Conservation (phyloP, 129 eudicot genomes). For the Lactuca sativa region DNA sequence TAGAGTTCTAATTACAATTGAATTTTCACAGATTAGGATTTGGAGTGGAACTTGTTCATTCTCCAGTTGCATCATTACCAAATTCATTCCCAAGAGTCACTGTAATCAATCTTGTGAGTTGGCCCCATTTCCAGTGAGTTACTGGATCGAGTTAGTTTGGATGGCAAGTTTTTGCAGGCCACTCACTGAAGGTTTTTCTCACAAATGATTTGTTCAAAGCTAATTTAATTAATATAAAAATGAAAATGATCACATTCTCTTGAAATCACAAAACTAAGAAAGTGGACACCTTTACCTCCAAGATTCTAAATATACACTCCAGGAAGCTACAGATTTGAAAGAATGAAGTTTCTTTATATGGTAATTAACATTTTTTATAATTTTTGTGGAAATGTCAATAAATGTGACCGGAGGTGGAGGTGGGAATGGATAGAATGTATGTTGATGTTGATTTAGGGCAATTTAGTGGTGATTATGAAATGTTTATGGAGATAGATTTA, state of each 20-base stretch:
- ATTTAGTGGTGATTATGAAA: too few species aligned
- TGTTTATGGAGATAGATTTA: too few species aligned
- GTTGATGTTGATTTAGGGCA: too few species aligned
- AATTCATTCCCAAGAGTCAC: constrained; percentile 63
- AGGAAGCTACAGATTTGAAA: constrained; percentile 78
- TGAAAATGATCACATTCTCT: constrained; percentile 6
- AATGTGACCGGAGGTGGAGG: too few species aligned
- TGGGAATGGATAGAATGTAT: too few species aligned
- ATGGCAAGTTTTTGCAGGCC: constrained; percentile 78
- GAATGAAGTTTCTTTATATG: constrained; percentile 58
- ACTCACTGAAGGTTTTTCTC: constrained; percentile 72
- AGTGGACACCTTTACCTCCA: constrained; percentile 82
- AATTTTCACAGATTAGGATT: constrained; percentile 77
- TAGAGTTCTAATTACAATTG: not conserved
- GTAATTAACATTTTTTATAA: not conserved
- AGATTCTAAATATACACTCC: constrained; percentile 84
- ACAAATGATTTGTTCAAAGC: not conserved
- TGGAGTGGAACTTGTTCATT: constrained; percentile 92
- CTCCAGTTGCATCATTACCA: constrained; percentile 84
- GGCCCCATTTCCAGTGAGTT: constrained; percentile 88
- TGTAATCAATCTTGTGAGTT: constrained; percentile 88
- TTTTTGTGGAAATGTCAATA: too few species aligned
- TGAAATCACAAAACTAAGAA: constrained; percentile 71
- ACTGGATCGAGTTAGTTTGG: constrained; percentile 89
- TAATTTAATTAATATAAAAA: not conserved